Evolutionary conservation across 192 early-diverging fungal genomes (phyloP).

Genomic region (Podila minutissima): DNA sequence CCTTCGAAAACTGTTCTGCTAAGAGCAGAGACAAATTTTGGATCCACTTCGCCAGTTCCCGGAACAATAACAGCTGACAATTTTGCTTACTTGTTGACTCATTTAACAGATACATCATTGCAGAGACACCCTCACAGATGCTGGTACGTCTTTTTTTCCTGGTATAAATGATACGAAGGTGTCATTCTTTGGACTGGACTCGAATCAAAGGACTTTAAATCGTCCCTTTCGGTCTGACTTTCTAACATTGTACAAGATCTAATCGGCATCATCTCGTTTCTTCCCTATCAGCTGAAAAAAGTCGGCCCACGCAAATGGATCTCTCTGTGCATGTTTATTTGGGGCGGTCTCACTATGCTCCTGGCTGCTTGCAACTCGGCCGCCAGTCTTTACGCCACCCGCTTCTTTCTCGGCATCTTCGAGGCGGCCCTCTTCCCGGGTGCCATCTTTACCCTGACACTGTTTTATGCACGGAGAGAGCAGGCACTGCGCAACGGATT

Average conservation of each 20-base stretch:
- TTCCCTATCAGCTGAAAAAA: conserved; percentile 70
- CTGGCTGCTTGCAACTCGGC: conserved; percentile 56
- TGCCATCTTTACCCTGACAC: conserved; percentile 56
- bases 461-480: conserved; percentile 66
- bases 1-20: neutral
- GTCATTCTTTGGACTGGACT: too few species aligned
- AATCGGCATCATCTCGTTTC: conserved; percentile 63
- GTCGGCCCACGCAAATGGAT: conserved; percentile 65
- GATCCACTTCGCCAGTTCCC: neutral
- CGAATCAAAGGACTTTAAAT: neutral
- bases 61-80: neutral
- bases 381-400: conserved; percentile 50
- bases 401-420: conserved; percentile 67
- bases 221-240: neutral
- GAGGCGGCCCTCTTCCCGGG: conserved; percentile 69
- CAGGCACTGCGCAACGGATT: conserved; percentile 59
- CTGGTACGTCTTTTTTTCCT: neutral
- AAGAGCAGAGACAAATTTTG: too few species aligned
- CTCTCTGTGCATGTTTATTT: conserved; percentile 60
- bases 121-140: conserved; percentile 7
- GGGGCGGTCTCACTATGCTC: conserved; percentile 58
- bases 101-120: conserved; percentile 3
- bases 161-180: neutral
- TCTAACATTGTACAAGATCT: neutral
- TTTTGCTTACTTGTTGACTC: neutral